A percentile compares a stretch with the other conserved stretches of the same genome.
Evolutionary conservation across 805 yeast species (phyloP).

Genomic region (Lachancea mirantina): DNA sequence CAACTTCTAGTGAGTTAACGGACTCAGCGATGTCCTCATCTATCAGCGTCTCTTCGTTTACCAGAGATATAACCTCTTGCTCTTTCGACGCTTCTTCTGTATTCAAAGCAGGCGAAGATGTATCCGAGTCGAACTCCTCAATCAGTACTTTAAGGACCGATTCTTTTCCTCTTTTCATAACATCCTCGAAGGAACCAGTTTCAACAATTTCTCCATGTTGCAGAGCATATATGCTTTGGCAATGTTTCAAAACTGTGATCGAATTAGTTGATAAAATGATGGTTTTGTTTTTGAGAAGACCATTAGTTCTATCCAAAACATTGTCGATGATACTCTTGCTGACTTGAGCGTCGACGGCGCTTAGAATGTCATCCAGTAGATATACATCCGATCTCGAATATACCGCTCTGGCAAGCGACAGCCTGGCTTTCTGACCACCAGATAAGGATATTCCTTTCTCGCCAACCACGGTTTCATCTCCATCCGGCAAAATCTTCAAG

Average conservation of each 20-base stretch:
- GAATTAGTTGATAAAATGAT: constrained; percentile 54
- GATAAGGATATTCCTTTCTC: constrained; percentile 55
- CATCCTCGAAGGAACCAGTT: constrained; percentile 45
- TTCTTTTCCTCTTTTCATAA: constrained; percentile 31
- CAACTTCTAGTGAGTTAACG: constrained; percentile 7
- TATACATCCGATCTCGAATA: constrained; percentile 54
- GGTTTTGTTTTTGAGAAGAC: constrained; percentile 46
- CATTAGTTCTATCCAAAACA: constrained; percentile 38
- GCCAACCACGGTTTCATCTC: constrained; percentile 49
- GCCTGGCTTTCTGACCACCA: constrained; percentile 60
- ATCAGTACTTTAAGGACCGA: constrained; percentile 30
- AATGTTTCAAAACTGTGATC: constrained; percentile 45
- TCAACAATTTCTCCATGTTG: constrained; percentile 51
- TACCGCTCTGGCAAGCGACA: constrained; percentile 62
- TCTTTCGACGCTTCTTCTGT: constrained; percentile 13
- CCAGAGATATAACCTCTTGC: constrained; percentile 3
- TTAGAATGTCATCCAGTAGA: constrained; percentile 55
- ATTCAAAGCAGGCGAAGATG: constrained; percentile 16
- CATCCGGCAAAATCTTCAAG: constrained; percentile 42
- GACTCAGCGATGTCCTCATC: constrained; percentile 6
- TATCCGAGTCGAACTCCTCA: constrained; percentile 24
- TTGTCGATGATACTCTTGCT: constrained; percentile 46
- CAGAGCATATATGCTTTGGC: constrained; percentile 55
- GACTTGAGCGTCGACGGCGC: constrained; percentile 71
- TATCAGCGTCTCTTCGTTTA: constrained; percentile 20